A percentile compares a stretch with the other conserved stretches of the same genome.
These are phyloP conservation scores for Persicaria maculosa DNA, from an alignment of 148 eudicot genomes.

Conservation along the genomic window DNA sequence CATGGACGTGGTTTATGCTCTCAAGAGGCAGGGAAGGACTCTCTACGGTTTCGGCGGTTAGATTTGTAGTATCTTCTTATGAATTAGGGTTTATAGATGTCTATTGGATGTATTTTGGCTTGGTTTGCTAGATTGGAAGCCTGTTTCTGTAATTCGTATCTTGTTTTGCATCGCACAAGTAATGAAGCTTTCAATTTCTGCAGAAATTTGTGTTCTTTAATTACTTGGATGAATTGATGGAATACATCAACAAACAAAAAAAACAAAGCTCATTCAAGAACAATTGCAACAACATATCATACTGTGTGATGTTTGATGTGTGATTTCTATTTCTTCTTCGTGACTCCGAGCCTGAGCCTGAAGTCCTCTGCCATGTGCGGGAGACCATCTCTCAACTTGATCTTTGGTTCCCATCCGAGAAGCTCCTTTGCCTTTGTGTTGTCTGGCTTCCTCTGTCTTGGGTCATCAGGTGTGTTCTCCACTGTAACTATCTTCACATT, in stretches of 20 bases:
- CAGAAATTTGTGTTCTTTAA: neutral
- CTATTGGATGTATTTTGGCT: neutral
- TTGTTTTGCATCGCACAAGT: neutral
- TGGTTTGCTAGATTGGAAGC: neutral
- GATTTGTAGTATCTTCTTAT: neutral
- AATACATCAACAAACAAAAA: too few relatives aligned
- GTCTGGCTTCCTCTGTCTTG: constrained; percentile 96
- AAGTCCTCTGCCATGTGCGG: constrained; percentile 89
- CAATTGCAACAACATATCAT: too few relatives aligned
- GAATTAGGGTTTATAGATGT: neutral
- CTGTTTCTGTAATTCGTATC: neutral
- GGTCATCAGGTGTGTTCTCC: constrained; percentile 95
- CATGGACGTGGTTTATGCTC: constrained; percentile 44
- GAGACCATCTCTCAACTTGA: constrained; percentile 73
- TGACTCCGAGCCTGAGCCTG: constrained; percentile 22
- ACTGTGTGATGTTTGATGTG: too few relatives aligned
- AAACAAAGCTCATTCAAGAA: too few relatives aligned
- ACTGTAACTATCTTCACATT: constrained; percentile 69
- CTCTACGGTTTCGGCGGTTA: constrained; percentile 41
- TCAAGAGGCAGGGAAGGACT: constrained; percentile 55
- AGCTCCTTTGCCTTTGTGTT: constrained; percentile 80
- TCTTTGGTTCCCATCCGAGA: constrained; percentile 95
- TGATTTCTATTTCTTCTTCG: too few relatives aligned
- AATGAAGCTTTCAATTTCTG: neutral
- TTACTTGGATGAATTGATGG: too few relatives aligned